Conservation (phyloP, 495 filamentous ascomycete genomes). For the Neurospora cerealis region DNA sequence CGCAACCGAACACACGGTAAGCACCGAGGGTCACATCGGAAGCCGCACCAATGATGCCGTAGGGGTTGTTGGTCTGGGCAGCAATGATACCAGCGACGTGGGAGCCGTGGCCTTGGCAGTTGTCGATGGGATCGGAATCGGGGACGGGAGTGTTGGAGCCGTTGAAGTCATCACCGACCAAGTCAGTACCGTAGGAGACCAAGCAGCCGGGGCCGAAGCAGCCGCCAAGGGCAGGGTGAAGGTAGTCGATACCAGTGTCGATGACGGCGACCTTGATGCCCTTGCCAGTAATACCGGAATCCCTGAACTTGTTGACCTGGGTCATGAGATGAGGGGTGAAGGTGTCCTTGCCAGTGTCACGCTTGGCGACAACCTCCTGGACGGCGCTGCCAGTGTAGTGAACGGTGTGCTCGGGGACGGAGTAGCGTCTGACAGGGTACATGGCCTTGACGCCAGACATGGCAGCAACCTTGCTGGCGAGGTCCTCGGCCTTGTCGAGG, state of each 20-base stretch:
- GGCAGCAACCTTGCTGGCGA: constrained; percentile 26
- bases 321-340: constrained; percentile 38
- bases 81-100: constrained; percentile 48
- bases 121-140: constrained; percentile 36
- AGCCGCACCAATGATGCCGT: constrained; percentile 45
- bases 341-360: constrained; percentile 24
- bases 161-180: constrained; percentile 42
- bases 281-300: constrained; percentile 32
- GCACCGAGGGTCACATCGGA: constrained; percentile 43
- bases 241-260: constrained; percentile 46
- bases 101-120: constrained; percentile 37
- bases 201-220: constrained; percentile 45
- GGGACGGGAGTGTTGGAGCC: constrained; percentile 33
- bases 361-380: constrained; percentile 19
- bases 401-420: constrained; percentile 33
- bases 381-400: constrained; percentile 30
- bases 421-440: constrained; percentile 34
- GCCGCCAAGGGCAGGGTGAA: constrained; percentile 47
- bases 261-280: constrained; percentile 40
- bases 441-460: constrained; percentile 35
- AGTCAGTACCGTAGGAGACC: constrained; percentile 42
- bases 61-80: constrained; percentile 36
- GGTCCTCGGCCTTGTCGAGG: constrained; percentile 28
- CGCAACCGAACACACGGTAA: constrained; percentile 47
- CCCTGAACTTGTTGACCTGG: constrained; percentile 38